A percentile compares a stretch with the other conserved stretches of the same genome.
phyloP scores from a whole-genome alignment of 1,139 yeast species.

The Scheffersomyces quercinus region DNA sequence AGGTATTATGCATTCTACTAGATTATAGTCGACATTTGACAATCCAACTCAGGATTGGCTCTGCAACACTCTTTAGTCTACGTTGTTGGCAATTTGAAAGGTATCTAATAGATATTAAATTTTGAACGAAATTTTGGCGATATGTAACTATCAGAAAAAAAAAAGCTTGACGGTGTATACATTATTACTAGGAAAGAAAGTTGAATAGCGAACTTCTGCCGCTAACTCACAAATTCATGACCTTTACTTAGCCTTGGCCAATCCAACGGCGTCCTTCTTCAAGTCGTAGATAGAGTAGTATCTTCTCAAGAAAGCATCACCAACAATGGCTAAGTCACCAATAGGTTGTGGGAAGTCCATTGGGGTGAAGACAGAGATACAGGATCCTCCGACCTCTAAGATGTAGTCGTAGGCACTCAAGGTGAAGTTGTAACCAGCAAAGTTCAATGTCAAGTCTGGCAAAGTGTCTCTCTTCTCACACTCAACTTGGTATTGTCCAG shows the following conservation, averaged over 20 bases:
- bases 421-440: slow-evolving; percentile 88
- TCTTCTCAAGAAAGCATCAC: slow-evolving; percentile 95
- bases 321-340: slow-evolving; percentile 93
- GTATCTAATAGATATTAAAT: too few relatives aligned
- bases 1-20: too few relatives aligned
- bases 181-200: too few relatives aligned
- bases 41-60: too few relatives aligned
- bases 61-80: too few relatives aligned
- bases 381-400: slow-evolving; percentile 88
- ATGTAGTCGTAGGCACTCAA: slow-evolving; percentile 87
- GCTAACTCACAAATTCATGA: too few relatives aligned
- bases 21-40: too few relatives aligned
- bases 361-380: slow-evolving; percentile 94
- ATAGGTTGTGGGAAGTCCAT: slow-evolving; percentile 97
- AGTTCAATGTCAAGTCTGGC: slow-evolving; percentile 89
- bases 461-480: slow-evolving; percentile 79
- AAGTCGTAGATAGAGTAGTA: slow-evolving; percentile 92
- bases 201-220: too few relatives aligned
- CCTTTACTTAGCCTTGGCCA: slow-evolving; percentile 64
- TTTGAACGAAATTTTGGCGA: too few relatives aligned
- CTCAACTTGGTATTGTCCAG: slow-evolving; percentile 92
- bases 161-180: too few relatives aligned
- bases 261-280: slow-evolving; percentile 88
- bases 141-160: too few relatives aligned
- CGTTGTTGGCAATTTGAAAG: too few relatives aligned